These are phyloP conservation scores for Gonapodya prolifera DNA, from an alignment of 192 early-diverging fungal species.

Conservation along the genomic window DNA sequence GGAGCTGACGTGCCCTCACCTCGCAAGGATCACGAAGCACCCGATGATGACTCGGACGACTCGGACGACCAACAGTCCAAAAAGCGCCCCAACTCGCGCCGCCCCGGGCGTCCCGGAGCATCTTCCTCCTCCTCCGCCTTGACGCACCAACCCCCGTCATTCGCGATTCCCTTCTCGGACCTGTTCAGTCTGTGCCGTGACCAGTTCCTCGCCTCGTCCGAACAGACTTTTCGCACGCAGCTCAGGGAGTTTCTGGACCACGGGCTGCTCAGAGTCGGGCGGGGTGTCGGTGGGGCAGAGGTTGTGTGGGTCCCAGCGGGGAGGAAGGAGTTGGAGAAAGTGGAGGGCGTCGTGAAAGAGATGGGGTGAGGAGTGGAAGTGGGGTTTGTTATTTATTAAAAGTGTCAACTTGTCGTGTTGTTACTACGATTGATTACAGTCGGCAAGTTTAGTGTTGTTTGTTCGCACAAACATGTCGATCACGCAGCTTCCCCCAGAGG, in stretches of 20 bases:
- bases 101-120: conserved; percentile 20
- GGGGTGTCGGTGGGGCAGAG: conserved; percentile 47
- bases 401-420: no score
- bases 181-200: conserved; percentile 66
- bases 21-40: no score
- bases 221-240: conserved; percentile 76
- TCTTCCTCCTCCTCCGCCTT: conserved; percentile 6
- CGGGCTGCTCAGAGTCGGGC: conserved; percentile 60
- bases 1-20: no score
- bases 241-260: conserved; percentile 91
- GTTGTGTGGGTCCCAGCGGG: conserved; percentile 63
- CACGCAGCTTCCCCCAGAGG: neutral
- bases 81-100: conserved; percentile 1
- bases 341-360: conserved; percentile 50
- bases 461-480: no score
- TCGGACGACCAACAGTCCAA: no score
- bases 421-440: no score
- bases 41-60: no score
- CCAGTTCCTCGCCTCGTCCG: conserved; percentile 63
- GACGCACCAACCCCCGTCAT: conserved; percentile 12
- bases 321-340: conserved; percentile 38
- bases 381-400: no score
- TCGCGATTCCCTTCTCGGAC: conserved; percentile 49
- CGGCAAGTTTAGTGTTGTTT: no score
- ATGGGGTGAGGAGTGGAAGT: neutral